Conservation (phyloP, 75 land plant genomes). For the Larix kaempferi region DNA sequence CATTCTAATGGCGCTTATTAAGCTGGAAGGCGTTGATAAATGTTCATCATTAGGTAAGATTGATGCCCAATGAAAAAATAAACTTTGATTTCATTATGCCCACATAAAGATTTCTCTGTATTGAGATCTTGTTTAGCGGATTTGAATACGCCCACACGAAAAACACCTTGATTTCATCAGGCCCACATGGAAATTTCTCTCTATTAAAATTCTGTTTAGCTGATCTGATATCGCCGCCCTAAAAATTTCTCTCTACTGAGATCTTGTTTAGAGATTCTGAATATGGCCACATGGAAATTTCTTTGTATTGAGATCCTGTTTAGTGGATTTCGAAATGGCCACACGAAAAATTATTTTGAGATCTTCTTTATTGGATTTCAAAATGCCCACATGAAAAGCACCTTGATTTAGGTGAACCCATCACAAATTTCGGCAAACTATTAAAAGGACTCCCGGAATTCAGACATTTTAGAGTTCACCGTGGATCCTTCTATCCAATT, state of each 20-base stretch:
- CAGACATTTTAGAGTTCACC: neutral
- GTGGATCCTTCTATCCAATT: neutral
- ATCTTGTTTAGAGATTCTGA: too few relatives aligned
- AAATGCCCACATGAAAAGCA: neutral
- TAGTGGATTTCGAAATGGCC: too few relatives aligned
- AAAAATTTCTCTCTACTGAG: too few relatives aligned
- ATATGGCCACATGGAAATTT: neutral
- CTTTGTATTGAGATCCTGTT: too few relatives aligned
- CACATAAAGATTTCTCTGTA: neutral
- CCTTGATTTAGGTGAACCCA: neutral
- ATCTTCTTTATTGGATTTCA: neutral
- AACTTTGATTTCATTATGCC: neutral
- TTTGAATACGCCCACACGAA: neutral
- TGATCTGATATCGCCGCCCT: too few relatives aligned
- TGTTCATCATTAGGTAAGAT: conserved; percentile 79
- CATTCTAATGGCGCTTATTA: conserved; percentile 82
- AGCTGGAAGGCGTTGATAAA: conserved; percentile 65
- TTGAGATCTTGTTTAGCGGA: neutral
- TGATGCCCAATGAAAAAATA: neutral
- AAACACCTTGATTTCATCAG: neutral
- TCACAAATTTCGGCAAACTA: neutral
- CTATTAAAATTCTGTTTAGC: too few relatives aligned
- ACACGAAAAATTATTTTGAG: neutral
- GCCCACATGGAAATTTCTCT: too few relatives aligned
- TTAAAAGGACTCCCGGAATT: neutral